A percentile compares a stretch with the other conserved stretches of the same genome.
Conservation (phyloP, 106 monocot genomes). For the Dendrobium huoshanense region DNA sequence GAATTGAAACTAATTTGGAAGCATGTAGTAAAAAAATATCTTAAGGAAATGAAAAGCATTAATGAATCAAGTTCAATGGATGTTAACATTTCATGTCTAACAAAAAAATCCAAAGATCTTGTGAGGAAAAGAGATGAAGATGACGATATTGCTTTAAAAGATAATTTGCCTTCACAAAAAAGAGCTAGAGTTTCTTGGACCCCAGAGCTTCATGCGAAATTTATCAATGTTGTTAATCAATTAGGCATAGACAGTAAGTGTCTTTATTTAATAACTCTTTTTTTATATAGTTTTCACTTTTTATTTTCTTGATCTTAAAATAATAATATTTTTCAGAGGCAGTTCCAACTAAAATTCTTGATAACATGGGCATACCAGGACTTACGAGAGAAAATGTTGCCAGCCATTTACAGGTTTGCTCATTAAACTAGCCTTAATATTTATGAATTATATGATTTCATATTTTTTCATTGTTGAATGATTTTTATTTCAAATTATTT, state of each 20-base stretch:
- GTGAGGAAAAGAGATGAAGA: slow-evolving; percentile 49
- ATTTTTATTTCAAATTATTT: no score
- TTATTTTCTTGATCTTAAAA: background rate
- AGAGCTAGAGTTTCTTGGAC: slow-evolving; percentile 69
- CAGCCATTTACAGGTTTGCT: slow-evolving; percentile 30
- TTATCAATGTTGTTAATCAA: slow-evolving; percentile 64
- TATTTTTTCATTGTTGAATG: no score
- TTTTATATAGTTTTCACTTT: background rate
- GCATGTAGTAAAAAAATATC: slow-evolving; percentile 55
- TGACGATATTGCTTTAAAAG: slow-evolving; percentile 30
- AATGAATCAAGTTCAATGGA: slow-evolving; percentile 12
- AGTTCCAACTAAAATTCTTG: slow-evolving; percentile 39
- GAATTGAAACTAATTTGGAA: slow-evolving; percentile 73
- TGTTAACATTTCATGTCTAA: background rate
- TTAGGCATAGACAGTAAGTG: slow-evolving; percentile 58
- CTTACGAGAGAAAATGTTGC: slow-evolving; percentile 43
- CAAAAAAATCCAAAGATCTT: slow-evolving; percentile 59
- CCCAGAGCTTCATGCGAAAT: slow-evolving; percentile 50
- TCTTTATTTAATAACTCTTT: background rate
- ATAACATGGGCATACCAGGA: slow-evolving; percentile 27
- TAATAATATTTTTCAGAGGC: slow-evolving; percentile 18
- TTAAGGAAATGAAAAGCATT: slow-evolving; percentile 26
- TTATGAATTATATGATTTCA: background rate
- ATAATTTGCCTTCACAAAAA: slow-evolving; percentile 38
- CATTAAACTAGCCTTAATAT: background rate